These are phyloP conservation scores for Agarophyton chilense DNA, from an alignment of 23 red algal species.

Conservation along the genomic window DNA sequence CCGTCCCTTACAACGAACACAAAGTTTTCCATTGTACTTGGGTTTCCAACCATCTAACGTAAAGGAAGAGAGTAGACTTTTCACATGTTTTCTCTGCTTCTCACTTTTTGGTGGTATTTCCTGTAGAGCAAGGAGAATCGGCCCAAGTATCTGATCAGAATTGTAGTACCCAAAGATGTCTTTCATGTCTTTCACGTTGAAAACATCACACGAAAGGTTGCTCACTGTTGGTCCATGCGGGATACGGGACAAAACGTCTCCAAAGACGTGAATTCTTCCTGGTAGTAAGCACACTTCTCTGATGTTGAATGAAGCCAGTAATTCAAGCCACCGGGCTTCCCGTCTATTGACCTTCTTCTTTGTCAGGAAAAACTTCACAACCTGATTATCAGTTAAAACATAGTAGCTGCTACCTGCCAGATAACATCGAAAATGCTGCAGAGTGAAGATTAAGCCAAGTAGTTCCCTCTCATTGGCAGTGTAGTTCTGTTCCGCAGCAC, in stretches of 20 bases:
- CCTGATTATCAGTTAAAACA: conserved; percentile 4
- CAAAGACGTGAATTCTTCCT: not conserved
- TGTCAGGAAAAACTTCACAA: not conserved
- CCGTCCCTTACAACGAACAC: no score
- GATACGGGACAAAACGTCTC: not conserved
- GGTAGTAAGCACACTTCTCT: not conserved
- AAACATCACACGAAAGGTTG: not conserved
- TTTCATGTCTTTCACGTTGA: not conserved
- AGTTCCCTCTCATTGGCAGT: conserved; percentile 18
- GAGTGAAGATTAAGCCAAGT: not conserved
- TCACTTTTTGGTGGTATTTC: no score
- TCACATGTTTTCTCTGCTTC: no score
- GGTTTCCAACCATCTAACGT: no score
- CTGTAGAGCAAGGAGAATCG: no score
- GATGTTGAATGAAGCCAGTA: not conserved
- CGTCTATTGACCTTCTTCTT: not conserved
- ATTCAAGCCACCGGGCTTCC: not conserved
- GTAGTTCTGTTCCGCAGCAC: not conserved
- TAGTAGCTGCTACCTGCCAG: not conserved
- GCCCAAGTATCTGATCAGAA: no score
- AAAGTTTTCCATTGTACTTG: no score
- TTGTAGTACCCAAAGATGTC: not conserved
- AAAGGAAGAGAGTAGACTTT: no score
- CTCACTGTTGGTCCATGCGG: no score
- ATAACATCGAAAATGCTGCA: no score